Evolutionary conservation across 2,329 filamentous ascomycete species (phyloP), one percentile per base, ranked within the genome.

Genomic region (Colletotrichum euphorbiae): DNA sequence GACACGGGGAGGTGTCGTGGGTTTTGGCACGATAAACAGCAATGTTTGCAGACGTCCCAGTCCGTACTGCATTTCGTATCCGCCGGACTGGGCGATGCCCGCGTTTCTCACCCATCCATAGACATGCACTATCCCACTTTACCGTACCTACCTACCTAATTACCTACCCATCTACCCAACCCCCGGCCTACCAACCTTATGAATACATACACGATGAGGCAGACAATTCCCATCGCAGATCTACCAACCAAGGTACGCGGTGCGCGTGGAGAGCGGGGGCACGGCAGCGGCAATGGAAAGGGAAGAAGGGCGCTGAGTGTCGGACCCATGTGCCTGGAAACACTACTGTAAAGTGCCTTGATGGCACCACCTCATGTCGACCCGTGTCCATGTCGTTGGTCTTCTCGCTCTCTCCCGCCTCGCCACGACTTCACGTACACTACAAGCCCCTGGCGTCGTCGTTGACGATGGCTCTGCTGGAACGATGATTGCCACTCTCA

Each of bases 31-130:
- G 52, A 67, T 6, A 38, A 38, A 38, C 11, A 38, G 15, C 11
- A 15, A 38, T 67, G 60, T 64, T 67, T 64, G 60, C 56, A 48
- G 62, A 51, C 52, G 12, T 42, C 17, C 31, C 40, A 28, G 6
- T 57, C 38, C 24, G 24, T 36, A 48, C 36, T 21, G 28, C n/a
- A 24, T 64, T 21, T 36, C 45, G 38, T 36, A 52, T 67, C 45
- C 60, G 64, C 55, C 45, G 36, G 59, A 45, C 50, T 57, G 43
- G 59, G 50, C 51, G 19, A 57, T 33, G 21, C 42, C n/a, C 40
- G 21, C 31, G 7, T 48, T 36, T n/a, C 56, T 38, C 28, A 28
- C 28, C 28, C 6, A 24, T 24, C 24, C 24, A 24, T 24, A 21
- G 21, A 21, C 21, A 4, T 21, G 24, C 24, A 24, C 24, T 24